Conservation (phyloP, 108 stramenopile species). For the Chaetoceros muelleri region DNA sequence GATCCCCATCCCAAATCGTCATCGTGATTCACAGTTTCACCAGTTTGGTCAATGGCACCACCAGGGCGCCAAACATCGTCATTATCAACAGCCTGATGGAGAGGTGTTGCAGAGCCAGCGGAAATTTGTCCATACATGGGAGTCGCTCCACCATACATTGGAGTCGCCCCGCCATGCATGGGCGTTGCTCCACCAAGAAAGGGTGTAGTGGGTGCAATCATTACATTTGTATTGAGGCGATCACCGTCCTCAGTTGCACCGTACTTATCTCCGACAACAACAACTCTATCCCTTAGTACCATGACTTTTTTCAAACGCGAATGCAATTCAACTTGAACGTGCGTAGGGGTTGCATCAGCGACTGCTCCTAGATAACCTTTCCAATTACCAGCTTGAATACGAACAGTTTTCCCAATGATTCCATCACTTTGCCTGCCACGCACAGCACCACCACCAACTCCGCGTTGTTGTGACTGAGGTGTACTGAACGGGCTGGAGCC, state of each 20-base stretch:
- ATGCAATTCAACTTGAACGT: slow-evolving; percentile 85
- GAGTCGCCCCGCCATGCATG: slow-evolving; percentile 83
- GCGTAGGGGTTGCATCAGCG: slow-evolving; percentile 75
- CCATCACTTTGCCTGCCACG: slow-evolving; percentile 64
- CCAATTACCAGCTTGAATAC: slow-evolving; percentile 87
- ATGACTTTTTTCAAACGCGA: slow-evolving; percentile 85
- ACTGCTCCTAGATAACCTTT: slow-evolving; percentile 87
- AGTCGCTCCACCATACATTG: slow-evolving; percentile 65
- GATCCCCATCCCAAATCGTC: slow-evolving; percentile 24
- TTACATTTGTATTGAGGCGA: slow-evolving; percentile 20
- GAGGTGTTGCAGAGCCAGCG: not conserved
- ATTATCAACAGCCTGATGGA: slow-evolving; percentile 9
- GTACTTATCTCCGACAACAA: slow-evolving; percentile 83
- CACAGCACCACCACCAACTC: slow-evolving; percentile 30
- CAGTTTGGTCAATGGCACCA: slow-evolving; percentile 46
- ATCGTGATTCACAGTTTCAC: slow-evolving; percentile 13
- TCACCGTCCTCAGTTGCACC: slow-evolving; percentile 64
- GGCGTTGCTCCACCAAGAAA: slow-evolving; percentile 73
- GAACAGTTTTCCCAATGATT: slow-evolving; percentile 81
- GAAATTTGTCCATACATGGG: slow-evolving; percentile 16
- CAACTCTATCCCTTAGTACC: slow-evolving; percentile 78
- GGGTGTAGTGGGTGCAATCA: slow-evolving; percentile 32
- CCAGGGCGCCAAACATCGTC: slow-evolving; percentile 88
- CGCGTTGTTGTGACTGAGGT: slow-evolving; percentile 45
- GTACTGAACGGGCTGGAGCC: slow-evolving; percentile 63